Evolutionary conservation across 108 stramenopile genomes (phyloP).

Genomic region (Discostella pseudostelligera): DNA sequence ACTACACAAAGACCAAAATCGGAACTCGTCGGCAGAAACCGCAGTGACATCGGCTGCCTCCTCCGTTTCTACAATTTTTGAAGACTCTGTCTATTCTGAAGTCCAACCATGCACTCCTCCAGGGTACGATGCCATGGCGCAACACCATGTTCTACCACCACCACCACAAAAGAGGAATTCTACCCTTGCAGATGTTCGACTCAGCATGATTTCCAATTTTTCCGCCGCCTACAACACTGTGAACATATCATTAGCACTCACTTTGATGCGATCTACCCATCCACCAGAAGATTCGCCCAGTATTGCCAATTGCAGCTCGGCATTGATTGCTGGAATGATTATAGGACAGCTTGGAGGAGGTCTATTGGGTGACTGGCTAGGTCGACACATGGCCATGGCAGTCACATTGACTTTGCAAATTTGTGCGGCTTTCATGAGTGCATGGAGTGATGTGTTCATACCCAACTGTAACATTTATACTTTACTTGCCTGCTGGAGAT

Average conservation of each 20-base stretch:
- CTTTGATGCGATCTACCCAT: slow-evolving; percentile 45
- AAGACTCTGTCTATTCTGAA: background rate
- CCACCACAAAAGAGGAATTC: slow-evolving; percentile 32
- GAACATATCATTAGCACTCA: slow-evolving; percentile 51
- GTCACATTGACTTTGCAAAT: slow-evolving; percentile 56
- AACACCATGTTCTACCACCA: too few relatives aligned
- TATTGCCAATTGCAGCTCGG: slow-evolving; percentile 45
- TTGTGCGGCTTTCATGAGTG: slow-evolving; percentile 41
- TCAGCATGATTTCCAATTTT: slow-evolving; percentile 63
- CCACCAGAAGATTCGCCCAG: slow-evolving; percentile 31
- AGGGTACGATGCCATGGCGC: too few relatives aligned
- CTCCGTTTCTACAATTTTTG: too few relatives aligned
- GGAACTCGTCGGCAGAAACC: too few relatives aligned
- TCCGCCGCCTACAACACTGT: slow-evolving; percentile 62
- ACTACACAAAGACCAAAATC: too few relatives aligned
- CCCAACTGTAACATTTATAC: slow-evolving; percentile 32
- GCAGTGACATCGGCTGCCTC: too few relatives aligned
- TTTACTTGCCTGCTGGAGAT: slow-evolving; percentile 66
- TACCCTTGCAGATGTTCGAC: slow-evolving; percentile 42
- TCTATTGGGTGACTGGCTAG: slow-evolving; percentile 53
- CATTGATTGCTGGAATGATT: slow-evolving; percentile 69
- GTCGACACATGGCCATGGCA: slow-evolving; percentile 54
- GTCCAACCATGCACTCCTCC: background rate
- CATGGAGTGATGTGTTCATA: slow-evolving; percentile 17
- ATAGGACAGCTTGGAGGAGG: slow-evolving; percentile 60